These are phyloP conservation scores for Galerina sulciceps DNA, from an alignment of 768 basidiomycete genomes.

Conservation along the genomic window DNA sequence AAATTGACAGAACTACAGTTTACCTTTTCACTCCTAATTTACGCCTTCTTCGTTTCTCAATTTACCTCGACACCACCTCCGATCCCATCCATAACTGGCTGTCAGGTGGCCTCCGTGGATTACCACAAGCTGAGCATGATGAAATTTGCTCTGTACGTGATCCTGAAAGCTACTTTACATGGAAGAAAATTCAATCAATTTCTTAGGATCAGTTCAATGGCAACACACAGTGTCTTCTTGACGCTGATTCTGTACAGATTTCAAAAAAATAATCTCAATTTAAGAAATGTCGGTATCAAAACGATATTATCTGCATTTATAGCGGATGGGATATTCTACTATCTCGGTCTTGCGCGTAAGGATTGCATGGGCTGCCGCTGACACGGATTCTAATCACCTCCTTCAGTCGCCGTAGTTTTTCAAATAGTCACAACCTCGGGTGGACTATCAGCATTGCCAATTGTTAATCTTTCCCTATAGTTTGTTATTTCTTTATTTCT, in stretches of 20 bases:
- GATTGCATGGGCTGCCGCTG: too few relatives aligned
- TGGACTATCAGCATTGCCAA: too few relatives aligned
- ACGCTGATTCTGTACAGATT: not conserved
- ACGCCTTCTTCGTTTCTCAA: not conserved
- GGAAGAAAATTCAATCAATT: not conserved
- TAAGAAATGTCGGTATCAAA: not conserved
- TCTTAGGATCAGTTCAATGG: not conserved
- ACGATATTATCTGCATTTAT: not conserved
- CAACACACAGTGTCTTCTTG: not conserved
- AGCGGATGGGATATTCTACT: not conserved
- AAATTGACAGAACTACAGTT: not conserved
- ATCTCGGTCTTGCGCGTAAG: not conserved
- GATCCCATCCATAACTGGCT: too few relatives aligned
- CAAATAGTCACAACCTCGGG: too few relatives aligned
- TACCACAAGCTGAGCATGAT: not conserved
- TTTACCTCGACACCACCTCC: too few relatives aligned
- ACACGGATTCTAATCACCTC: too few relatives aligned
- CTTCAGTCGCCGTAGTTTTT: too few relatives aligned
- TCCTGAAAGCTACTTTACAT: too few relatives aligned
- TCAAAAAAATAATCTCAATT: not conserved
- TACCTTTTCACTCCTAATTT: not conserved
- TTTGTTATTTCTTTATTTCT: too few relatives aligned
- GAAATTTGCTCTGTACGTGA: not conserved
- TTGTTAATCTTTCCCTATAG: too few relatives aligned
- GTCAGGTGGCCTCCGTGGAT: too few relatives aligned